These are phyloP conservation scores for Hypoxylon lienhwacheense DNA, from an alignment of 495 filamentous ascomycete species.

Conservation along the genomic window DNA sequence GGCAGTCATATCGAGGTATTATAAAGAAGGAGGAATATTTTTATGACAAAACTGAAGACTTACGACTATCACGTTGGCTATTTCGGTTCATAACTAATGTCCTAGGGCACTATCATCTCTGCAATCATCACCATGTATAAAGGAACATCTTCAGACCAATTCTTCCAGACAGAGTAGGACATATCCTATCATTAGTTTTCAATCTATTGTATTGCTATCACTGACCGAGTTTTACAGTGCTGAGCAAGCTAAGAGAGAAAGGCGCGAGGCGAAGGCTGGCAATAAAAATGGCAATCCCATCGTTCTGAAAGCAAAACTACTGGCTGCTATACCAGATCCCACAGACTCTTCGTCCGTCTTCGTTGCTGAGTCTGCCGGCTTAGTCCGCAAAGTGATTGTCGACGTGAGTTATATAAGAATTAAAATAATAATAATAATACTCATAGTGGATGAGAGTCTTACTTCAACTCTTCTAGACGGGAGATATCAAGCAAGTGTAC, in stretches of 20 bases:
- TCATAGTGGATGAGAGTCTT: not conserved
- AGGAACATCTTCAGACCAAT: constrained; percentile 52
- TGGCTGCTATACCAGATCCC: constrained; percentile 74
- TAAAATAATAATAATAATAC: not conserved
- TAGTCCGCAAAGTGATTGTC: constrained; percentile 69
- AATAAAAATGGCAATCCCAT: constrained; percentile 86
- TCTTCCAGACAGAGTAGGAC: constrained; percentile 86
- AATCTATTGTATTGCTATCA: not conserved
- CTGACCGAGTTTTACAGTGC: constrained; percentile 55
- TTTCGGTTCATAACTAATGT: no score
- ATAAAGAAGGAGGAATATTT: no score
- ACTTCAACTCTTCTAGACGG: constrained; percentile 28
- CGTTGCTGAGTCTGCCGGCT: constrained; percentile 81
- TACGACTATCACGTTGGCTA: no score
- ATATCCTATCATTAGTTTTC: constrained; percentile 5
- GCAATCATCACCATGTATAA: constrained; percentile 27
- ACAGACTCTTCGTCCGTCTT: constrained; percentile 61
- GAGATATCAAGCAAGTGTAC: constrained; percentile 53
- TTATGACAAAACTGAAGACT: no score
- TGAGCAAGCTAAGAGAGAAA: constrained; percentile 68
- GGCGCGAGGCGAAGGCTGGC: constrained; percentile 75
- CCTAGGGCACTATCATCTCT: not conserved
- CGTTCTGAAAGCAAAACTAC: constrained; percentile 77
- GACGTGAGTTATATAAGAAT: constrained; percentile 79
- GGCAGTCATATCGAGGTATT: no score